phyloP scores from a whole-genome alignment of 805 yeast species.

The Scheffersomyces lignosus region DNA sequence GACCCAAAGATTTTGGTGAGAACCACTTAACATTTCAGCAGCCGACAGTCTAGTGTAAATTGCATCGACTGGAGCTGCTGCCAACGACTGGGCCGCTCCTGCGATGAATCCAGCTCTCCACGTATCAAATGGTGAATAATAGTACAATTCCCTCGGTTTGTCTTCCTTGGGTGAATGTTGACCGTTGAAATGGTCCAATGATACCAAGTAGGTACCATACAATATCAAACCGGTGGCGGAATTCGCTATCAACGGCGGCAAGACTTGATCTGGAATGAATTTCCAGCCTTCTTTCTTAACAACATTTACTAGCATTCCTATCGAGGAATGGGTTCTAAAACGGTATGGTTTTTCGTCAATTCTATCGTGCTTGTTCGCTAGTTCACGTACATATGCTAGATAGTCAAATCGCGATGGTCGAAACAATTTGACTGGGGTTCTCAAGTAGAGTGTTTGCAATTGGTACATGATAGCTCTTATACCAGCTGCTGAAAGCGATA shows the following conservation, averaged over 20 bases:
- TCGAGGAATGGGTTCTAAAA: slow-evolving; percentile 69
- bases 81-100: slow-evolving; percentile 83
- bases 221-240: slow-evolving; percentile 85
- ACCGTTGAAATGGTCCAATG: slow-evolving; percentile 36
- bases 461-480: slow-evolving; percentile 82
- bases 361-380: slow-evolving; percentile 46
- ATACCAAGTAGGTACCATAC: slow-evolving; percentile 75
- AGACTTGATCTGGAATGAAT: slow-evolving; percentile 77
- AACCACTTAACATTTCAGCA: slow-evolving; percentile 66
- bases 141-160: slow-evolving; percentile 11
- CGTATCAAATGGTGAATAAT: slow-evolving; percentile 51
- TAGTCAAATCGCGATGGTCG: slow-evolving; percentile 91
- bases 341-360: slow-evolving; percentile 50
- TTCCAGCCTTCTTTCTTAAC: slow-evolving; percentile 79
- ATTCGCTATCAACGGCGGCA: slow-evolving; percentile 88
- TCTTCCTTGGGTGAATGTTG: slow-evolving; percentile 7
- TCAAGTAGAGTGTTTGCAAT: slow-evolving; percentile 69
- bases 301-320: slow-evolving; percentile 73
- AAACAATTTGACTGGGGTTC: slow-evolving; percentile 83
- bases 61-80: slow-evolving; percentile 94
- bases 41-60: slow-evolving; percentile 79
- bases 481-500: slow-evolving; percentile 83
- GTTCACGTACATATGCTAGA: slow-evolving; percentile 62
- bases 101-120: slow-evolving; percentile 83
- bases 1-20: slow-evolving; percentile 71